Conservation (phyloP, 352 stramenopile species). For the Phytophthora palmivora region DNA sequence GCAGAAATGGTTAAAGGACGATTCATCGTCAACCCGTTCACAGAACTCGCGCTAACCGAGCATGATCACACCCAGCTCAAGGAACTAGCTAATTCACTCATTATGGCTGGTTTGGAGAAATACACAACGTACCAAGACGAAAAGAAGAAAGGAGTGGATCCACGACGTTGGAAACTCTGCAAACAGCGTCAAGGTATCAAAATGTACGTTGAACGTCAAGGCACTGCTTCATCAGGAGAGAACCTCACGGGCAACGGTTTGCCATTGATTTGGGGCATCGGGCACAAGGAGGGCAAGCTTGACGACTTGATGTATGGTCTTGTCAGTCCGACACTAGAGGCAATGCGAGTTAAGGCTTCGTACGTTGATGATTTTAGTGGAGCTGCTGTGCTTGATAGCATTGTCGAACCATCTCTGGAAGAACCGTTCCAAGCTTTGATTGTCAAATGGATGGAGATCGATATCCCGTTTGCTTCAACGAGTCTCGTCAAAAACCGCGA, state of each 20-base stretch:
- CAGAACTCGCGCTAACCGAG: slow-evolving; percentile 24
- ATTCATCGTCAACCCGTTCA: slow-evolving; percentile 43
- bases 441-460: slow-evolving; percentile 53
- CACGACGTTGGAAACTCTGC: slow-evolving; percentile 45
- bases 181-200: slow-evolving; percentile 48
- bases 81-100: slow-evolving; percentile 30
- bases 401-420: slow-evolving; percentile 47
- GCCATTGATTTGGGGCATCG: slow-evolving; percentile 46
- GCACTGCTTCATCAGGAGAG: slow-evolving; percentile 15
- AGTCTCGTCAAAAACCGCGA: slow-evolving; percentile 43
- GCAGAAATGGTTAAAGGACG: slow-evolving; percentile 32
- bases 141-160: slow-evolving; percentile 34
- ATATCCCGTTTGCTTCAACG: slow-evolving; percentile 51
- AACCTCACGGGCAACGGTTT: slow-evolving; percentile 30
- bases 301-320: slow-evolving; percentile 61
- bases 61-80: slow-evolving; percentile 32
- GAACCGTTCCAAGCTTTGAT: slow-evolving; percentile 46
- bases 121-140: slow-evolving; percentile 32
- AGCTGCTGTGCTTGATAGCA: slow-evolving; percentile 59
- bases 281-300: slow-evolving; percentile 40
- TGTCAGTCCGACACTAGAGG: slow-evolving; percentile 52
- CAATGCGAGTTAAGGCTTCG: slow-evolving; percentile 59
- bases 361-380: slow-evolving; percentile 57
- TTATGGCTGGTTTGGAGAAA: slow-evolving; percentile 35
- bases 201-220: slow-evolving; percentile 39